Conservation (phyloP, 371 early-diverging fungal species). For the Mortierella sp. region DNA sequence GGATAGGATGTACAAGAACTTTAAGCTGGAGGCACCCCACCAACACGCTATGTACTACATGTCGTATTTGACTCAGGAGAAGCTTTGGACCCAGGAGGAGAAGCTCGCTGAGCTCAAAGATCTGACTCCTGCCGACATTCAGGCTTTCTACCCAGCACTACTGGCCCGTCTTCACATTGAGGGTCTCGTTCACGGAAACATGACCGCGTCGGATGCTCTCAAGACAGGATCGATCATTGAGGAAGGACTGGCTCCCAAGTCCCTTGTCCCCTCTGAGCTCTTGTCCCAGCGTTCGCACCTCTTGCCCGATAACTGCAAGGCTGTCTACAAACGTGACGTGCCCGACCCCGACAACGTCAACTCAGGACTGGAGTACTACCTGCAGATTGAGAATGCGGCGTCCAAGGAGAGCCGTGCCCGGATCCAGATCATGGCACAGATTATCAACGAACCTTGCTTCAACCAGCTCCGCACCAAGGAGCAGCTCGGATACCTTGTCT, state of each 20-base stretch:
- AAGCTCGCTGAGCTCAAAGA: slow-evolving; percentile 74
- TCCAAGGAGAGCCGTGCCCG: slow-evolving; percentile 72
- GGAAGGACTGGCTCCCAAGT: slow-evolving; percentile 68
- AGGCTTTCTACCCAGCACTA: slow-evolving; percentile 78
- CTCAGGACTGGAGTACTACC: slow-evolving; percentile 87
- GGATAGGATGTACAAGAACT: slow-evolving; percentile 79
- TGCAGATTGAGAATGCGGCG: slow-evolving; percentile 74
- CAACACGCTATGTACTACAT: slow-evolving; percentile 86
- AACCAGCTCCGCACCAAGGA: slow-evolving; percentile 95
- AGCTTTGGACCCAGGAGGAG: slow-evolving; percentile 87
- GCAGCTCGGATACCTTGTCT: slow-evolving; percentile 88
- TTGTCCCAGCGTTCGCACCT: slow-evolving; percentile 76
- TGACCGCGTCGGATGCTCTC: slow-evolving; percentile 75
- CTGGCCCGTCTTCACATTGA: slow-evolving; percentile 81
- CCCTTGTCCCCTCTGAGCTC: slow-evolving; percentile 74
- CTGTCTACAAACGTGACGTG: slow-evolving; percentile 76
- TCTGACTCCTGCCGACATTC: slow-evolving; percentile 81
- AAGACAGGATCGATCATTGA: slow-evolving; percentile 69
- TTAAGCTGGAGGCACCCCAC: slow-evolving; percentile 79
- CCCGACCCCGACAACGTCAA: slow-evolving; percentile 87
- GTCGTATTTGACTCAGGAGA: slow-evolving; percentile 82
- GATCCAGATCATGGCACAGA: slow-evolving; percentile 81
- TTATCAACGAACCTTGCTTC: slow-evolving; percentile 91
- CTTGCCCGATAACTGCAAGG: slow-evolving; percentile 72
- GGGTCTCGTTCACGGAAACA: slow-evolving; percentile 90